Evolutionary conservation across 495 filamentous ascomycete species (phyloP).

Genomic region (Talaromyces ruber): DNA sequence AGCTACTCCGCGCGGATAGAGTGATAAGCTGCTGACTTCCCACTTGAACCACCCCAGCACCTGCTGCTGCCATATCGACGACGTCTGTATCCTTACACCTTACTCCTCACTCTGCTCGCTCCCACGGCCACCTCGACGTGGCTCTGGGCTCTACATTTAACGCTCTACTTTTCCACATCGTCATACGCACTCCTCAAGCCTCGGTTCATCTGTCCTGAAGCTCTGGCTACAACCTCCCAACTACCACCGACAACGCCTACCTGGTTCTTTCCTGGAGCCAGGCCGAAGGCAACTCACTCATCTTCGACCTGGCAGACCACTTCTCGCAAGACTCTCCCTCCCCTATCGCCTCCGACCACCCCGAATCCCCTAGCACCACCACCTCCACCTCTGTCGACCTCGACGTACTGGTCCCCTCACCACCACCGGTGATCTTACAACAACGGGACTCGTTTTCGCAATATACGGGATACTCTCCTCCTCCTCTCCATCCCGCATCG

Average conservation of each 20-base stretch:
- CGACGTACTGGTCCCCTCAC: not conserved
- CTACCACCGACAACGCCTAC: conserved; percentile 25
- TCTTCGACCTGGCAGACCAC: conserved; percentile 59
- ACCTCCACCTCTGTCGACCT: conserved; percentile 8
- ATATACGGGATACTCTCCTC: not conserved
- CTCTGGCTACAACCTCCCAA: not conserved
- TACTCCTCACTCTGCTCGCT: not conserved
- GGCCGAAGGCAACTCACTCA: conserved; percentile 36
- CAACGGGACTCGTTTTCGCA: not conserved
- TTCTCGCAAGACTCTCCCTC: conserved; percentile 38
- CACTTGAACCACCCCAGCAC: not conserved
- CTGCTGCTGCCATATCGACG: not conserved
- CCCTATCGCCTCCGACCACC: conserved; percentile 50
- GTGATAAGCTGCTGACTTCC: not conserved
- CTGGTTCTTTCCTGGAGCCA: conserved; percentile 44
- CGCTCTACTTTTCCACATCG: not conserved
- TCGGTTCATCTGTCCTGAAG: not conserved
- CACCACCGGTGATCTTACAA: not conserved
- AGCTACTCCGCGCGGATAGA: not conserved
- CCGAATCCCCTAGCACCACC: conserved; percentile 35
- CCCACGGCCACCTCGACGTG: not conserved
- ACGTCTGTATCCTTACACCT: not conserved
- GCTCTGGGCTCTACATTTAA: not conserved
- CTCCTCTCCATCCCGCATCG: not conserved
- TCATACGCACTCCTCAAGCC: not conserved